These are phyloP conservation scores for Quercus phellos DNA, from an alignment of 331 rosid species.

Conservation along the genomic window DNA sequence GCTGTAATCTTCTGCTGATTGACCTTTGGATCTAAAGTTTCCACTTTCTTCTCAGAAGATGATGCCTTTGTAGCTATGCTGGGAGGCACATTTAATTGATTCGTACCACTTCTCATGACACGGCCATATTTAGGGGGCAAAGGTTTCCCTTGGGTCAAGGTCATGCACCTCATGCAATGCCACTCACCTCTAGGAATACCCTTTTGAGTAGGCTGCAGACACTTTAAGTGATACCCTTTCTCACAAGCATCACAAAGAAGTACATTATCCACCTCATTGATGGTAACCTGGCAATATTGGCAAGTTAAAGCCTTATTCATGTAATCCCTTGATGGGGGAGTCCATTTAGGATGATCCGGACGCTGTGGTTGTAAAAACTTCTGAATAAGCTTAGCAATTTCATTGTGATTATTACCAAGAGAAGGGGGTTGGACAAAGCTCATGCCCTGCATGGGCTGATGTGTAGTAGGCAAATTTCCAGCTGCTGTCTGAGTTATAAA, in stretches of 20 bases:
- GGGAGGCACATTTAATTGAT: constrained; percentile 51
- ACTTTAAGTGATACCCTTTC: constrained; percentile 78
- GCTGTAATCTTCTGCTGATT: constrained; percentile 38
- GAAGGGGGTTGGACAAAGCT: constrained; percentile 55
- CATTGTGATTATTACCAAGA: constrained; percentile 55
- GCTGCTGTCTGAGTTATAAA: constrained; percentile 54
- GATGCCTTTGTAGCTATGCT: constrained; percentile 40
- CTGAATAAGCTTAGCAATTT: constrained; percentile 77
- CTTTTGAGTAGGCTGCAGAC: constrained; percentile 63
- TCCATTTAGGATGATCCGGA: constrained; percentile 83
- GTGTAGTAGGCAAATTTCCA: constrained; percentile 50
- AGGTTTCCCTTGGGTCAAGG: constrained; percentile 77
- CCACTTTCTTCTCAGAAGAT: constrained; percentile 55
- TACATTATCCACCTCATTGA: constrained; percentile 76
- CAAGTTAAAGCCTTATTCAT: constrained; percentile 85
- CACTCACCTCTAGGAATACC: constrained; percentile 91
- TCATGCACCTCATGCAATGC: constrained; percentile 81
- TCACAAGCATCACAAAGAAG: constrained; percentile 95
- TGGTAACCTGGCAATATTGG: constrained; percentile 63
- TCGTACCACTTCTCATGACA: constrained; percentile 80
- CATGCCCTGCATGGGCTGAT: constrained; percentile 46
- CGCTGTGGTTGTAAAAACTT: constrained; percentile 67
- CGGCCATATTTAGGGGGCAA: constrained; percentile 96
- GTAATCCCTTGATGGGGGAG: constrained; percentile 96
- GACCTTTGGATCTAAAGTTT: constrained; percentile 42